Base-by-base conservation (phyloP, 2,329 filamentous ascomycete species). In the Aspergillus thermomutatus region DNA sequence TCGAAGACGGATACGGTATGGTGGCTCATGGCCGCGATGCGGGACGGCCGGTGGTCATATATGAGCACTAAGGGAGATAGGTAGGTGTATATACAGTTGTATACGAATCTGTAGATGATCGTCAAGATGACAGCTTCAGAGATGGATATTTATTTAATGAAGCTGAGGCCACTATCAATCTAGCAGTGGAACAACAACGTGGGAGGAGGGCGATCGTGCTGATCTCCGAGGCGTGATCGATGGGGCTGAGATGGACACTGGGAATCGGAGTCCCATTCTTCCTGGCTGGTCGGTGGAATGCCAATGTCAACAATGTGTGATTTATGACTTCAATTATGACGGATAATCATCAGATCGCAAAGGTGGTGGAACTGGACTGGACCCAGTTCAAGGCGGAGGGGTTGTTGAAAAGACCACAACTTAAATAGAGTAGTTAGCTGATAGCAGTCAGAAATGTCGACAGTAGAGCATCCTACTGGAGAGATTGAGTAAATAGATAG, bases 141-240 rank as follows among this genome's bases (percentile, higher is more conserved):
- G 4, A 46, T 25, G 21, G 41, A 25, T 21, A 25, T n/a, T n/a
- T n/a, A n/a, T n/a, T n/a, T n/a, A n/a, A n/a, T n/a, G n/a, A n/a
- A n/a, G n/a, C n/a, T n/a, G n/a, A n/a, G 19, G 23, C 17, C 23
- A 6, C 21, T 25, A 46, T 5, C 25, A 3, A 14, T 25, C 9
- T 25, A 46, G 23, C 19, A 23, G 43, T 25, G 21, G 28, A 19
- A 25, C 17, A 37, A 46, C 34, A 37, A 53, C 34, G 52, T 54
- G 54, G 49, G 4, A 41, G 49, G 40, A 27, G 37, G 62, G 52
- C 48, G 60, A 70, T 61, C 55, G 55, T 60, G 61, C 60, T 60
- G 67, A 66, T 65, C 61, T 46, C 37, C 60, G 34, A 34, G n/a
- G 43, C 21, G 17, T 50, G 53, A 62, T 55, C 52, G 57, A 57